These are phyloP conservation scores for Boletellus sp. DNA, from an alignment of 768 basidiomycete genomes.

Conservation along the genomic window DNA sequence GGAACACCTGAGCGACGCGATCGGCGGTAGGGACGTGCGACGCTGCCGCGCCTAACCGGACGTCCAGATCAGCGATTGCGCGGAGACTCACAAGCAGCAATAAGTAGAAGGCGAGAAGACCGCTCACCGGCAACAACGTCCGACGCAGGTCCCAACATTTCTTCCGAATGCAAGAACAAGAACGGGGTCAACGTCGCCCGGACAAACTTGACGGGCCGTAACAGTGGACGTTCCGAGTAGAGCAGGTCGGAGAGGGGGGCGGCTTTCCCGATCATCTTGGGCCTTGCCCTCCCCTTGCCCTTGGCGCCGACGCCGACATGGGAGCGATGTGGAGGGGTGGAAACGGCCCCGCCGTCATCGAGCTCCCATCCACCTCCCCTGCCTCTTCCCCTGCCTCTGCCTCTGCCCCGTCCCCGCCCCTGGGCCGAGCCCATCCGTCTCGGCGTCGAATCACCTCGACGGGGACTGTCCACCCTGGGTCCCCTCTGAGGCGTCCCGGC, in stretches of 20 bases:
- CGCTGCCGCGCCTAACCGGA: conserved; percentile 30
- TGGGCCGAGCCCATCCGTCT: background rate
- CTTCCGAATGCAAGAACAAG: conserved; percentile 55
- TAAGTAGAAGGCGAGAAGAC: background rate
- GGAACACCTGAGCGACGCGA: conserved; percentile 62
- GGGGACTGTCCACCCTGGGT: conserved; percentile 2
- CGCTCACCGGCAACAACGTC: conserved; percentile 50
- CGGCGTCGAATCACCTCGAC: conserved; percentile 8
- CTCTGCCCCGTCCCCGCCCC: conserved; percentile 24
- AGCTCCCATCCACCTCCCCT: background rate
- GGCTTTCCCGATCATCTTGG: conserved; percentile 22
- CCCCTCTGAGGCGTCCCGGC: conserved; percentile 16
- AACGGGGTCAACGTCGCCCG: conserved; percentile 49
- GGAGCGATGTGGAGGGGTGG: conserved; percentile 1
- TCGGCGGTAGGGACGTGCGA: conserved; percentile 69
- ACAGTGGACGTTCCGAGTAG: conserved; percentile 53
- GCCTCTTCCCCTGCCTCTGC: conserved; percentile 7
- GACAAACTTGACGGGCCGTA: conserved; percentile 70
- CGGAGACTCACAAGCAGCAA: background rate
- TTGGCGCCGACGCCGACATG: conserved; percentile 1
- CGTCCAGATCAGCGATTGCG: conserved; percentile 1
- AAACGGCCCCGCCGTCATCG: background rate
- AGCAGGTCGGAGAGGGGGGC: conserved; percentile 55
- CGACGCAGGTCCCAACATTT: conserved; percentile 51
- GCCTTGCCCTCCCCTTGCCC: background rate